Percentiles rank a stretch among this genome's conserved stretches.
phyloP scores from a whole-genome alignment of 129 eudicot species.

The Solidago caesia region DNA sequence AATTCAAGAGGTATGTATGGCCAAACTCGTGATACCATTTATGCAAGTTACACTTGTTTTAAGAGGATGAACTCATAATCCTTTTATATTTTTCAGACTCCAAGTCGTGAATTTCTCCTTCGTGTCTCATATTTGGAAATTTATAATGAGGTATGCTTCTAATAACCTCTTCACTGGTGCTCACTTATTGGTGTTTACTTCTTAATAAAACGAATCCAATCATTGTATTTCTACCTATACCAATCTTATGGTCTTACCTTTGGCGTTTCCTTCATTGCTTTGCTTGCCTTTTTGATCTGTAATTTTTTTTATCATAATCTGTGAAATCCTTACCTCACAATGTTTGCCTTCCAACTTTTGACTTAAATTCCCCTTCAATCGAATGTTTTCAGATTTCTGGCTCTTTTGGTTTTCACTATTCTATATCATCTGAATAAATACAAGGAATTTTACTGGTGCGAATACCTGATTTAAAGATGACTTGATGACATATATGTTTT shows the following conservation, averaged over 20 bases:
- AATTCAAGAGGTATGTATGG: constrained; percentile 76
- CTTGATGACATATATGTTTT: constrained; percentile 4
- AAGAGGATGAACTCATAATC: constrained; percentile 13
- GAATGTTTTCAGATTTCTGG: constrained; percentile 5
- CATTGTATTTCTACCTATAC: constrained; percentile 1
- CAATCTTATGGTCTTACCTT: constrained; percentile 2
- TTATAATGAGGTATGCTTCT: constrained; percentile 75
- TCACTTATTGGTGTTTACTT: neutral
- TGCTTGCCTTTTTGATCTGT: constrained; percentile 13
- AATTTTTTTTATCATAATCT: neutral
- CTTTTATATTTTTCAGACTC: constrained; percentile 60
- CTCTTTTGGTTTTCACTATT: neutral
- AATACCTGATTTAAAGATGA: constrained; percentile 16
- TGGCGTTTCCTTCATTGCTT: constrained; percentile 14
- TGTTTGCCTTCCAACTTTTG: too few species aligned
- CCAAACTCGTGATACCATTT: constrained; percentile 15
- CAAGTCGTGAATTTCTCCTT: constrained; percentile 93
- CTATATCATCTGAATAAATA: neutral
- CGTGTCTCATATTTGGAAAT: constrained; percentile 97
- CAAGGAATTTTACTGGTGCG: neutral
- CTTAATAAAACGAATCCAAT: neutral
- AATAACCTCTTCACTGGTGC: constrained; percentile 17
- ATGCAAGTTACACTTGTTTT: constrained; percentile 20
- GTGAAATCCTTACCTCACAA: too few species aligned
- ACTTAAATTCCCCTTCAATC: neutral